Evolutionary conservation across 148 eudicot genomes (phyloP).

Genomic region (Drosera capensis): DNA sequence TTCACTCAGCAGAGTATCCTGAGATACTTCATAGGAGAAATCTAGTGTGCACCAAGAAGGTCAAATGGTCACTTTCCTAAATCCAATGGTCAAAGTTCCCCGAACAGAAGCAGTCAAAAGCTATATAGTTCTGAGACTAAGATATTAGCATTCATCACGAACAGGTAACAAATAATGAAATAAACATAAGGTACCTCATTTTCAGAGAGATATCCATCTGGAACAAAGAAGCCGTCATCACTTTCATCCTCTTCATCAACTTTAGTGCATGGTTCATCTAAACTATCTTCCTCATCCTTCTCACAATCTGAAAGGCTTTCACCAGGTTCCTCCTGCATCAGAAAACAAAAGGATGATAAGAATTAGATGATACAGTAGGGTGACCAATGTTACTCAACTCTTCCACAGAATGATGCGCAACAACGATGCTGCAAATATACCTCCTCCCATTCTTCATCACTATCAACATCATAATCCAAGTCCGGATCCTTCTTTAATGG

Average conservation of each 20-base stretch:
- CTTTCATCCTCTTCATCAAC: constrained; percentile 70
- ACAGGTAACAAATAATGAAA: neutral
- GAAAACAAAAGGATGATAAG: constrained; percentile 1
- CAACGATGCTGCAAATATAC: constrained; percentile 24
- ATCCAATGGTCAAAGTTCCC: no score
- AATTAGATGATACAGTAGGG: neutral
- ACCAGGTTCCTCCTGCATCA: constrained; percentile 81
- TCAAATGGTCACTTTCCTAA: no score
- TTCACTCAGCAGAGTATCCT: no score
- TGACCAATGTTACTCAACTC: no score
- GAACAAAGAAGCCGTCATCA: constrained; percentile 92
- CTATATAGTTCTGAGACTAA: neutral
- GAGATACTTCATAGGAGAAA: no score
- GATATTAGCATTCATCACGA: neutral
- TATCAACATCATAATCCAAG: constrained; percentile 83
- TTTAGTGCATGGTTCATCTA: constrained; percentile 46
- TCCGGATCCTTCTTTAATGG: constrained; percentile 76
- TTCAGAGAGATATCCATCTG: constrained; percentile 97
- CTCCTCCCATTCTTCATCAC: constrained; percentile 99
- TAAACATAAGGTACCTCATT: constrained; percentile 64
- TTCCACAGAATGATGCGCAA: no score
- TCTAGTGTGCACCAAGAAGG: no score
- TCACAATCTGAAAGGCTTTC: constrained; percentile 97
- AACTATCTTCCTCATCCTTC: constrained; percentile 64
- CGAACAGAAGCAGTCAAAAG: no score